These are phyloP conservation scores for Eragrostis curvula DNA, from an alignment of 176 grass and related monocot species.

Conservation along the genomic window DNA sequence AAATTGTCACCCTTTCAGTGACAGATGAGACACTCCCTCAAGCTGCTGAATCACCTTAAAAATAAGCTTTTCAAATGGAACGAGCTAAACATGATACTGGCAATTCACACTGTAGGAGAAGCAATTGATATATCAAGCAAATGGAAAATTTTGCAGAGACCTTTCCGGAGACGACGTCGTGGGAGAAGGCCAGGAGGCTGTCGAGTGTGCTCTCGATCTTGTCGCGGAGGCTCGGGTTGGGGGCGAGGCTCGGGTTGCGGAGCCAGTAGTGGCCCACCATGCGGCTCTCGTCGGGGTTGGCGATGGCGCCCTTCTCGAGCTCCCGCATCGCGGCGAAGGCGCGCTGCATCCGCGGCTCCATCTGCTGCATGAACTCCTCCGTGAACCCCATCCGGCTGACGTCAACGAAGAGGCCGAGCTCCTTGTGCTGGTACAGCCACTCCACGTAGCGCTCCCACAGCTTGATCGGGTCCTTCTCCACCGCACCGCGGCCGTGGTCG, in stretches of 20 bases:
- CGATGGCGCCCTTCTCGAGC: slow-evolving; percentile 97
- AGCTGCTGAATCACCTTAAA: neutral
- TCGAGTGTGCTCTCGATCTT: slow-evolving; percentile 89
- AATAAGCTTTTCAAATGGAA: neutral
- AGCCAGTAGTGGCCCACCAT: slow-evolving; percentile 99
- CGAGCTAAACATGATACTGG: neutral
- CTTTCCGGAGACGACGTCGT: slow-evolving; percentile 83
- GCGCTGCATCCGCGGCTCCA: slow-evolving; percentile 78
- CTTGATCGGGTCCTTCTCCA: slow-evolving; percentile 91
- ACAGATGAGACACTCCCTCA: neutral
- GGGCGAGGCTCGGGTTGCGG: slow-evolving; percentile 69
- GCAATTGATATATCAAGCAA: slow-evolving; percentile 1
- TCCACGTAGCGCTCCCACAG: slow-evolving; percentile 89
- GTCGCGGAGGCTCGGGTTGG: slow-evolving; percentile 67
- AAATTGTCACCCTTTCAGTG: neutral
- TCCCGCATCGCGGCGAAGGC: slow-evolving; percentile 86
- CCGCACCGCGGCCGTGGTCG: neutral
- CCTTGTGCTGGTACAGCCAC: slow-evolving; percentile 99
- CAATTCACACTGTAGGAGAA: neutral
- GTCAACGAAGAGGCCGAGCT: slow-evolving; percentile 89
- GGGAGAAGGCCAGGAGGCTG: slow-evolving; percentile 74
- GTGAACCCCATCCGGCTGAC: slow-evolving; percentile 97
- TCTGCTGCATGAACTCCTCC: slow-evolving; percentile 73
- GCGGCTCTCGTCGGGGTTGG: slow-evolving; percentile 88
- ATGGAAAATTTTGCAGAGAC: slow-evolving; percentile 26